phyloP scores from a whole-genome alignment of 176 grass and related monocot genomes.

The Calamus simplicifolius region DNA sequence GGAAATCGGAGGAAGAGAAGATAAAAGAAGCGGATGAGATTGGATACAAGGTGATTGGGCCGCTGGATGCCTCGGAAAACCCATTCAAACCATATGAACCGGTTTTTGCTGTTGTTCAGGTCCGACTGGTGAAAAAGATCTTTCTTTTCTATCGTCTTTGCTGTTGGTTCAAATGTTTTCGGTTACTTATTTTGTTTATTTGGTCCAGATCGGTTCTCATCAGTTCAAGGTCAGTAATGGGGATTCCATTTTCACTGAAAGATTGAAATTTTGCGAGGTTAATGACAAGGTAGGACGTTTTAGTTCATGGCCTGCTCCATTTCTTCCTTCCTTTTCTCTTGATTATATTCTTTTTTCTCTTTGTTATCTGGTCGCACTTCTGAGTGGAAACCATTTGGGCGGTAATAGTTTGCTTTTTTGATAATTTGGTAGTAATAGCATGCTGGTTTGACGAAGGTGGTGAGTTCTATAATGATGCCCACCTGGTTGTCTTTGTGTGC shows the following conservation, averaged over 20 bases:
- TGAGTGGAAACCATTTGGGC: too few relatives aligned
- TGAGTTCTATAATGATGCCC: too few relatives aligned
- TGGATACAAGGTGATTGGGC: conserved; percentile 62
- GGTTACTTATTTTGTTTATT: neutral
- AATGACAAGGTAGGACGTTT: conserved; percentile 70
- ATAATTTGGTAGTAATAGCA: too few relatives aligned
- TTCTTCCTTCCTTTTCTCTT: too few relatives aligned
- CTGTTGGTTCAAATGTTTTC: neutral
- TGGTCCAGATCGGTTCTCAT: conserved; percentile 74
- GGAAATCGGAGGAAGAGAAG: conserved; percentile 91
- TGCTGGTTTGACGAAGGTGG: too few relatives aligned
- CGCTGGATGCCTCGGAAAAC: conserved; percentile 63
- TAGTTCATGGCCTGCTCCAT: too few relatives aligned
- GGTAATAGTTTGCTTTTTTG: too few relatives aligned
- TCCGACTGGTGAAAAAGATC: conserved; percentile 4
- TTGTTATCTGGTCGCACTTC: too few relatives aligned
- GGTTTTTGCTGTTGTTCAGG: conserved; percentile 79
- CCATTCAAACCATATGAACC: conserved; percentile 94
- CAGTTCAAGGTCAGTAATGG: conserved; percentile 99
- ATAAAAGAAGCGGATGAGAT: conserved; percentile 63
- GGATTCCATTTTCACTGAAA: conserved; percentile 94
- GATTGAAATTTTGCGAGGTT: conserved; percentile 83
- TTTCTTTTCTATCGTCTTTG: neutral
- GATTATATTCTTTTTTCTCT: too few relatives aligned
- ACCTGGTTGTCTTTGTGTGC: too few relatives aligned